Conservation (phyloP, 164 flowering plant genomes). For the Tetracentron sinense region DNA sequence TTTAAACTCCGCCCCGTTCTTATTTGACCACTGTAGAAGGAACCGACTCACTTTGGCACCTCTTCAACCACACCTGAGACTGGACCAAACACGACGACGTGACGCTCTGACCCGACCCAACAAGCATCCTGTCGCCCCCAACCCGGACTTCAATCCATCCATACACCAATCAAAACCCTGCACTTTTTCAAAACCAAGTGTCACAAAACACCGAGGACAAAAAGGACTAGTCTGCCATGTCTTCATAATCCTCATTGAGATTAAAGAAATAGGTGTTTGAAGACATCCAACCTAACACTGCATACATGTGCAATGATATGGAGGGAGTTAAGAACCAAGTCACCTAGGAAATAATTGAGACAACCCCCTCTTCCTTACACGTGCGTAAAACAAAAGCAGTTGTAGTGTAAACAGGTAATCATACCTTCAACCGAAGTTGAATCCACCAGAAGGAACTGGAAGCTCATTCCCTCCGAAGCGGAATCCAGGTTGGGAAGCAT, state of each 20-base stretch:
- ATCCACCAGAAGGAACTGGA: constrained; percentile 60
- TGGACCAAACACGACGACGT: constrained; percentile 13
- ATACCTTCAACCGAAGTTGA: constrained; percentile 55
- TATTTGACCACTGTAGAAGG: constrained; percentile 8
- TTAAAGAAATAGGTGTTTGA: not conserved
- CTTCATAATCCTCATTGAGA: too few relatives aligned
- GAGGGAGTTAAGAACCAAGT: too few relatives aligned
- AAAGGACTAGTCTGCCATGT: too few relatives aligned
- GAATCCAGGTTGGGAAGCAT: constrained; percentile 47
- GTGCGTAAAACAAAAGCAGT: not conserved
- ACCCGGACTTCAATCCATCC: constrained; percentile 15
- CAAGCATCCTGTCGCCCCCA: constrained; percentile 4
- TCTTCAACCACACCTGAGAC: constrained; percentile 16
- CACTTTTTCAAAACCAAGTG: not conserved
- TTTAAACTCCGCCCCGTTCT: too few relatives aligned
- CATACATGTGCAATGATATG: too few relatives aligned
- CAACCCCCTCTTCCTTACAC: too few relatives aligned
- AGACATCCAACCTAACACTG: too few relatives aligned
- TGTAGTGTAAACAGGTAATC: not conserved
- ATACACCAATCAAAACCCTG: not conserved
- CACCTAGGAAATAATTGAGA: too few relatives aligned
- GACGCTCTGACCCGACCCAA: constrained; percentile 3
- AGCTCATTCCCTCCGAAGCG: constrained; percentile 45
- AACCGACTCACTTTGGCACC: too few relatives aligned
- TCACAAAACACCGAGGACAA: too few relatives aligned